Evolutionary conservation across 2,329 filamentous ascomycete genomes (phyloP), one percentile per base, ranked within the genome.

Genomic region (Epichloe gansuensis): DNA sequence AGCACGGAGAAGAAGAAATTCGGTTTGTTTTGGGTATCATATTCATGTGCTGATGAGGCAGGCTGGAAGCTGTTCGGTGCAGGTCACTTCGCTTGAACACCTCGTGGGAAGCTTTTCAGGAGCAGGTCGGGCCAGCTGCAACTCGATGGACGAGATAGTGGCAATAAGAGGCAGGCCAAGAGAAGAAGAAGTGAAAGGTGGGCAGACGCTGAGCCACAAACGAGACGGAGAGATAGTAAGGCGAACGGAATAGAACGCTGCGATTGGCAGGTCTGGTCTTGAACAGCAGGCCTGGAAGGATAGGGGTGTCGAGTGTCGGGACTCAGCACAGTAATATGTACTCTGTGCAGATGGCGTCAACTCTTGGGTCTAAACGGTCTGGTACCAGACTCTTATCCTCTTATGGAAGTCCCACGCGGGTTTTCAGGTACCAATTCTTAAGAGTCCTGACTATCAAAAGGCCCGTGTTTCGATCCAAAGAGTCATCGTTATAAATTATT

Each of bases 11-110:
- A 62, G 63, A 63, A 61, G 61, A 64, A 62, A 65, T 63, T 53
- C 65, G 64, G 56, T 58, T 61, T 58, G 60, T 62, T 64, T 67
- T 65, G 58, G 63, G 61, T 66, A 61, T 69, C 68, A 71, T 71
- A 65, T 69, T 70, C 67, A 58, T 61, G 57, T 52, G 60, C 57
- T 58, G 46, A 56, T 48, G 35, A 15, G 38, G 44, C 37, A 48
- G 52, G 17, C 38, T 47, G 38, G 37, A 12, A 37, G 44, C 38
- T 13, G 46, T 46, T n/a, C 45, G 46, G 48, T 35, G 46, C 48
- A 46, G 28, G 38, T 48, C 48, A 54, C 23, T 45, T 48, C 23
- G 35, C 46, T 39, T 23, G 3, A 25, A 53, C 21, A 55, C 46
- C 38, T 51, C 31, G 46, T n/a, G n/a, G 42, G 21, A 43, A 37